A percentile compares a stretch with the other conserved stretches of the same genome.
Evolutionary conservation across 345 rosid genomes (phyloP).

Genomic region (Syzygium jambos): DNA sequence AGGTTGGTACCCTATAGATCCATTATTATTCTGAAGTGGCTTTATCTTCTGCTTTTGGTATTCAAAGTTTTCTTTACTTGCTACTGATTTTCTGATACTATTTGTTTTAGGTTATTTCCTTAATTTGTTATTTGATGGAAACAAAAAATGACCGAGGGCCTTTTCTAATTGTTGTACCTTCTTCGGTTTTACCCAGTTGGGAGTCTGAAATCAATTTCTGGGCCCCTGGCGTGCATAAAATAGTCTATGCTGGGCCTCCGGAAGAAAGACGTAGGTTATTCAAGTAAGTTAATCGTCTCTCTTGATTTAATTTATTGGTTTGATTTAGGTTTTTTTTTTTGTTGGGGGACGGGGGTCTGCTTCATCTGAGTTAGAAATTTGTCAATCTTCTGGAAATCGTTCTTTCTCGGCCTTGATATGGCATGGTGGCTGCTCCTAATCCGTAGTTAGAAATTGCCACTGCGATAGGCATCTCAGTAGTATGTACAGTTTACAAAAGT

Average conservation of each 20-base stretch:
- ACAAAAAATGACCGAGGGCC: slow-evolving; percentile 87
- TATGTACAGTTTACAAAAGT: background rate
- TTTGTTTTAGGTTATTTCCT: slow-evolving; percentile 54
- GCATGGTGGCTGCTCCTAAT: background rate
- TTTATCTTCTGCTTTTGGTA: background rate
- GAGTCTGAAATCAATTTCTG: slow-evolving; percentile 74
- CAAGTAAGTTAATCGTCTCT: slow-evolving; percentile 38
- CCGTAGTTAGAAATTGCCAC: background rate
- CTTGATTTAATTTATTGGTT: background rate
- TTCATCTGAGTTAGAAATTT: background rate
- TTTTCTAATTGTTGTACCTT: slow-evolving; percentile 87
- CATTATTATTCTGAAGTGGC: background rate
- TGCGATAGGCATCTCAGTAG: background rate
- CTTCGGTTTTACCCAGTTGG: slow-evolving; percentile 91
- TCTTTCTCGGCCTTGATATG: background rate
- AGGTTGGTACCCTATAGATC: slow-evolving; percentile 31
- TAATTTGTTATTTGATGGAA: slow-evolving; percentile 91
- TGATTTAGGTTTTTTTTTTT: background rate
- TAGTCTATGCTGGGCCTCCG: slow-evolving; percentile 82
- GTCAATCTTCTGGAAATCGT: background rate
- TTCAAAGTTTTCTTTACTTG: background rate
- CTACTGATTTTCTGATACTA: background rate
- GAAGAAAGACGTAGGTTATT: slow-evolving; percentile 87
- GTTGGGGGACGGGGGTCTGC: background rate
- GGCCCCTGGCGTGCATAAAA: slow-evolving; percentile 70